A percentile compares a stretch with the other conserved stretches of the same genome.
phyloP scores from a whole-genome alignment of 352 stramenopile genomes.

The Pythium coloratum region DNA sequence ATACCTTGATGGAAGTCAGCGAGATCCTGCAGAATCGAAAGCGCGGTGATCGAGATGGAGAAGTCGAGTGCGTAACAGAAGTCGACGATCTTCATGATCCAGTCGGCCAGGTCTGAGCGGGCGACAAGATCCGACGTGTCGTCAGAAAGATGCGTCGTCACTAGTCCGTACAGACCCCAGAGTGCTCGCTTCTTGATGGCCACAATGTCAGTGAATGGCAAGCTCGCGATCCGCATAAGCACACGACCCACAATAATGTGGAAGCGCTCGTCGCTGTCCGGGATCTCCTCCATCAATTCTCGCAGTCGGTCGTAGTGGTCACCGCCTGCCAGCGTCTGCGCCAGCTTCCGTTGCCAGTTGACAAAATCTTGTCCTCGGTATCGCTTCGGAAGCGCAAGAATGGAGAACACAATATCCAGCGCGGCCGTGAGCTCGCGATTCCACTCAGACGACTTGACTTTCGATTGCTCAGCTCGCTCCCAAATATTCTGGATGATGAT shows the following conservation, averaged over 20 bases:
- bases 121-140: conserved; percentile 36
- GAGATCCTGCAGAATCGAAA: conserved; percentile 80
- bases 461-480: conserved; percentile 61
- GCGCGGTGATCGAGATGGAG: conserved; percentile 73
- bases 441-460: conserved; percentile 74
- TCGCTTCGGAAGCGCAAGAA: conserved; percentile 67
- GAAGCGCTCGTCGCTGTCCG: conserved; percentile 65
- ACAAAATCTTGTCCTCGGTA: conserved; percentile 80
- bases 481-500: conserved; percentile 86
- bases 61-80: conserved; percentile 74
- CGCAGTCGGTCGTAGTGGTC: conserved; percentile 36
- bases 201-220: conserved; percentile 75
- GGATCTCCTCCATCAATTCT: conserved; percentile 66
- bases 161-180: conserved; percentile 77
- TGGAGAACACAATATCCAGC: conserved; percentile 75
- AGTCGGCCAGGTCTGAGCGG: conserved; percentile 57
- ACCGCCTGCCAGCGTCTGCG: conserved; percentile 19
- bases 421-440: conserved; percentile 79
- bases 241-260: conserved; percentile 73
- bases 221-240: conserved; percentile 67
- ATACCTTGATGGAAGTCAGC: conserved; percentile 76
- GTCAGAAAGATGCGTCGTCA: conserved; percentile 64
- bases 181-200: conserved; percentile 81
- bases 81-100: conserved; percentile 82
- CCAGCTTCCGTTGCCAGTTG: conserved; percentile 75